phyloP scores from a whole-genome alignment of 768 basidiomycete species.

The Tylopilus subfusipes region DNA sequence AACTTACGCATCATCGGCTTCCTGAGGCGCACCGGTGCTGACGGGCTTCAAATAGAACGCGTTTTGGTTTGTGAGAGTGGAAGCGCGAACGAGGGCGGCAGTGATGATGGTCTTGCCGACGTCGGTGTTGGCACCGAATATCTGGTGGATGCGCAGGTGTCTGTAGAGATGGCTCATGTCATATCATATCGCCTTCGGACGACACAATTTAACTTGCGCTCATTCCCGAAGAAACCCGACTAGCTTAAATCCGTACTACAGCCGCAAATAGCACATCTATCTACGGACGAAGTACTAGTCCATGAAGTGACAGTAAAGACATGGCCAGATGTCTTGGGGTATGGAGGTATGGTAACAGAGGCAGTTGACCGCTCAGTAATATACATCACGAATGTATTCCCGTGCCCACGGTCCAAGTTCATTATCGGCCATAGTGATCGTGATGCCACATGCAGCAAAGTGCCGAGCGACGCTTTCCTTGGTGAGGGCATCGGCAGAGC shows the following conservation, averaged over 20 bases:
- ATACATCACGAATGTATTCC: conserved; percentile 32
- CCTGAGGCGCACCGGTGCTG: conserved; percentile 76
- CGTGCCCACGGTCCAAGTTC: conserved; percentile 41
- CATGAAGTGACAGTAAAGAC: conserved; percentile 23
- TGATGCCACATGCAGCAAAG: conserved; percentile 42
- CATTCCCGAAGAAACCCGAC: neutral
- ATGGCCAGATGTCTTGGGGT: conserved; percentile 26
- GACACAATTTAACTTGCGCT: neutral
- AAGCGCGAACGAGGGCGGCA: conserved; percentile 77
- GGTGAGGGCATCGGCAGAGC: conserved; percentile 28
- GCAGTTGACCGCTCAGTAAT: conserved; percentile 17
- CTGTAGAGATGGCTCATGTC: conserved; percentile 81
- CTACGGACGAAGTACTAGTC: conserved; percentile 6
- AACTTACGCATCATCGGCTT: conserved; percentile 82
- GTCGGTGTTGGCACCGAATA: conserved; percentile 95
- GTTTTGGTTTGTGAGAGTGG: conserved; percentile 48
- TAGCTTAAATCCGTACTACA: conserved; percentile 19
- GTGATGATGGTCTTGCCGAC: conserved; percentile 94
- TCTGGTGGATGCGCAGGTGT: conserved; percentile 80
- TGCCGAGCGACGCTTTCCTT: conserved; percentile 38
- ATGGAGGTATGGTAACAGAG: conserved; percentile 11
- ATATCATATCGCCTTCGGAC: neutral
- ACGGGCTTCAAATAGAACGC: conserved; percentile 86
- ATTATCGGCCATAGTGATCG: conserved; percentile 32
- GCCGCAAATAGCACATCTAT: conserved; percentile 11